Percentiles rank a stretch among this genome's conserved stretches.
Conservation (phyloP, 306 rosid genomes). For the Rubus parviflorus region DNA sequence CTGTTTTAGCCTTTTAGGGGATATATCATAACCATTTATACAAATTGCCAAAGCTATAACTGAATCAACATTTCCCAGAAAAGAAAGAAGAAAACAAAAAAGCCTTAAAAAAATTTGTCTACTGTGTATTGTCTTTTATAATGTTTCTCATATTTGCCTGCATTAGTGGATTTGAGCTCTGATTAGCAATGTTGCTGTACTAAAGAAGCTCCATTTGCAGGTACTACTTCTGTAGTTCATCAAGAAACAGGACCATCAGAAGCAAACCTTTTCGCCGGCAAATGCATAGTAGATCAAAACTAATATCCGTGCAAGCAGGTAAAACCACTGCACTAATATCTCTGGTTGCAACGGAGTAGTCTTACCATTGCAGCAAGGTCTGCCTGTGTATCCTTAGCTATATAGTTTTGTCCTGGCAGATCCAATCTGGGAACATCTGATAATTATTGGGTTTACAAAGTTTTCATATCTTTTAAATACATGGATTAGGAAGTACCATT, state of each 20-base stretch:
- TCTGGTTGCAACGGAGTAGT: too few species aligned
- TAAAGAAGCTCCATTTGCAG: not conserved
- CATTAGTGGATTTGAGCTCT: not conserved
- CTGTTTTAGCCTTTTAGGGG: not conserved
- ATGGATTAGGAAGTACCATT: too few species aligned
- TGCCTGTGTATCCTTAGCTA: too few species aligned
- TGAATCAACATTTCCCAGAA: not conserved
- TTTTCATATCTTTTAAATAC: too few species aligned
- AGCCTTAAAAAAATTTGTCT: not conserved
- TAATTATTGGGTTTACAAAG: too few species aligned
- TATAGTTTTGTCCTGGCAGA: too few species aligned
- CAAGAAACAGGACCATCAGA: conserved; percentile 77
- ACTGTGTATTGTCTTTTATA: not conserved
- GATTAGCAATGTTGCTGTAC: not conserved
- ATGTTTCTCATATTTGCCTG: not conserved
- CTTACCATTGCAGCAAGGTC: too few species aligned
- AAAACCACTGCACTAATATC: conserved; percentile 28
- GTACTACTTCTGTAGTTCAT: conserved; percentile 56
- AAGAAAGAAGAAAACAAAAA: not conserved
- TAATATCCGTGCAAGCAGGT: conserved; percentile 58
- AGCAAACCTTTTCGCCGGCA: conserved; percentile 47
- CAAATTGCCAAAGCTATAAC: not conserved
- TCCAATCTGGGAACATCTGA: too few species aligned
- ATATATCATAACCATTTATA: not conserved
- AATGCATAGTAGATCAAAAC: conserved; percentile 60